Conservation (phyloP, 352 stramenopile species). For the Phytophthora vignae region DNA sequence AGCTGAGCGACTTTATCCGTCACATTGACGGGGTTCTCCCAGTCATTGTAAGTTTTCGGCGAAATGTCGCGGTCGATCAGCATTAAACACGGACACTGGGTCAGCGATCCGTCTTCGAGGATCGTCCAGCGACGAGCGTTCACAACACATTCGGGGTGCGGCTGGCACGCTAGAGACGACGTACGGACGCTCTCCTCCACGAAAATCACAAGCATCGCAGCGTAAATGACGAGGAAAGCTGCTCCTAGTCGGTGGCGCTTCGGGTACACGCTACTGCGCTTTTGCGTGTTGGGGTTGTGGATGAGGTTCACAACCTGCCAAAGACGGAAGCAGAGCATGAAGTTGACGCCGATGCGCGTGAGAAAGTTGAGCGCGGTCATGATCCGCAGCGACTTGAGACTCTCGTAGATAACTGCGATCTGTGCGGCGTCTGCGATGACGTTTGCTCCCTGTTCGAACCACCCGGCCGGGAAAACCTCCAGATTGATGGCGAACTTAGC, state of each 20-base stretch:
- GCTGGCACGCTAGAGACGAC: not conserved
- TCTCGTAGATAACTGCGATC: slow-evolving; percentile 18
- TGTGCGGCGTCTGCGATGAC: slow-evolving; percentile 18
- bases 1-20: not conserved
- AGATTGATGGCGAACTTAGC: slow-evolving; percentile 19
- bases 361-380: slow-evolving; percentile 22
- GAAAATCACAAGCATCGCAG: not conserved
- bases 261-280: not conserved
- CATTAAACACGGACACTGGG: not conserved
- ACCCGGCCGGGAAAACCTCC: slow-evolving; percentile 8
- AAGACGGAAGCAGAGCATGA: not conserved
- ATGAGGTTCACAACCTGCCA: not conserved
- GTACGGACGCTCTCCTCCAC: not conserved
- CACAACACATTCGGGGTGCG: not conserved
- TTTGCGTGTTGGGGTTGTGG: not conserved
- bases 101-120: not conserved
- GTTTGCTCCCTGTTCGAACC: slow-evolving; percentile 18
- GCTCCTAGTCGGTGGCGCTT: not conserved
- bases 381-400: slow-evolving; percentile 31
- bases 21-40: not conserved
- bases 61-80: not conserved
- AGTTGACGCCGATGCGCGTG: not conserved
- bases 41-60: not conserved
- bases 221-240: not conserved
- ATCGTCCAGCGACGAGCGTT: not conserved